phyloP scores from a whole-genome alignment of 352 stramenopile genomes.

The Aphanomyces euteiches region DNA sequence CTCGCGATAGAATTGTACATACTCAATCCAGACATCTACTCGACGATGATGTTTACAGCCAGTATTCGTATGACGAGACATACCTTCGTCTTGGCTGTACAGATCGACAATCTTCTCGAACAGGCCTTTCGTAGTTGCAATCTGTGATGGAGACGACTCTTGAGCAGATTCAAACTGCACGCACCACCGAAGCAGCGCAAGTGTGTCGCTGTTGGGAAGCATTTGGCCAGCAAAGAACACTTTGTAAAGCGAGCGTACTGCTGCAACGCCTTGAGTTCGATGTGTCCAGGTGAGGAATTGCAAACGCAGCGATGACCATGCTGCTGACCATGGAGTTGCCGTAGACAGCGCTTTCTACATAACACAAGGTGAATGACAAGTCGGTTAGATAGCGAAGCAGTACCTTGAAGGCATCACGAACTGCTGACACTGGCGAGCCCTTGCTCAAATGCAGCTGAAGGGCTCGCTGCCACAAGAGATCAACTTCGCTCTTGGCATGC shows the following conservation, averaged over 20 bases:
- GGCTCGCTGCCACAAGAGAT: conserved; percentile 44
- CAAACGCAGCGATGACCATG: conserved; percentile 57
- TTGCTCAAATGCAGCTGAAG: conserved; percentile 36
- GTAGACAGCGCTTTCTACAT: conserved; percentile 44
- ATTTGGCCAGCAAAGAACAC: conserved; percentile 68
- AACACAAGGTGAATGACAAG: background rate
- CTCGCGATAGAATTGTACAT: conserved; percentile 59
- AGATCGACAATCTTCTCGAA: conserved; percentile 84
- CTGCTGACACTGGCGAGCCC: background rate
- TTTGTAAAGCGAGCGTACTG: conserved; percentile 54
- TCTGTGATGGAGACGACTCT: conserved; percentile 33
- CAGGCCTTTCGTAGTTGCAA: conserved; percentile 51
- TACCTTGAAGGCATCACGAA: conserved; percentile 5
- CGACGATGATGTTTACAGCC: too few species aligned
- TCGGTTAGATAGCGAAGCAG: background rate
- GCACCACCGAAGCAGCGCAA: conserved; percentile 61
- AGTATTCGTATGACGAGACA: background rate
- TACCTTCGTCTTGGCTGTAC: conserved; percentile 56
- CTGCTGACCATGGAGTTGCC: conserved; percentile 44
- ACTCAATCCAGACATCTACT: conserved; percentile 52
- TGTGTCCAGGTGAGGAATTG: conserved; percentile 65
- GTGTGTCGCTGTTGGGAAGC: conserved; percentile 54
- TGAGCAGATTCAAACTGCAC: conserved; percentile 66
- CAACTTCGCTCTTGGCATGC: background rate
- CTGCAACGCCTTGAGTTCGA: conserved; percentile 38